Conservation (phyloP, 148 eudicot species). For the Fagopyrum tataricum region DNA sequence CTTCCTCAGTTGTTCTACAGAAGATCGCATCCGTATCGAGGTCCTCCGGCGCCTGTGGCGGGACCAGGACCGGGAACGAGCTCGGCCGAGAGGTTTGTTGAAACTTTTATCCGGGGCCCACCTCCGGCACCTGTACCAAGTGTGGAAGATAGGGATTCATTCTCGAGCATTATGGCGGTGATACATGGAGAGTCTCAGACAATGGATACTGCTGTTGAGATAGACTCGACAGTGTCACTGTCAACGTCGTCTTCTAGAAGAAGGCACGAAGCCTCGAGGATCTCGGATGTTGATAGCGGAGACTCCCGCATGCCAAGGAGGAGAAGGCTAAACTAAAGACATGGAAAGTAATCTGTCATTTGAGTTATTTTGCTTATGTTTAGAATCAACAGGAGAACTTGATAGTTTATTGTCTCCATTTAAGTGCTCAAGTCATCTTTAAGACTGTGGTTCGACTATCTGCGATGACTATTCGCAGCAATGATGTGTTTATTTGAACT, state of each 20-base stretch:
- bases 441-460: not conserved
- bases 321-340: constrained; percentile 62
- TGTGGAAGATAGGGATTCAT: constrained; percentile 86
- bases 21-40: constrained; percentile 47
- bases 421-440: not conserved
- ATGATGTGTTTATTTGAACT: constrained; percentile 3
- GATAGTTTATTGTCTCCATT: not conserved
- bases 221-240: constrained; percentile 69
- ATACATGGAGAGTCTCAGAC: constrained; percentile 89
- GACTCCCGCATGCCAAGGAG: constrained; percentile 81
- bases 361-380: not conserved
- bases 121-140: too few species aligned
- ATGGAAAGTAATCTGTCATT: not conserved
- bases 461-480: constrained; percentile 9
- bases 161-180: constrained; percentile 87
- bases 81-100: constrained; percentile 39
- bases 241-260: constrained; percentile 83
- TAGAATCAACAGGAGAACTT: constrained; percentile 8
- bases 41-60: constrained; percentile 20
- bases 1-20: constrained; percentile 49
- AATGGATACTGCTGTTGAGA: constrained; percentile 75
- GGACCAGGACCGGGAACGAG: constrained; percentile 34
- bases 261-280: constrained; percentile 53
- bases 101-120: constrained; percentile 38
- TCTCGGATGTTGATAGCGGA: constrained; percentile 81